Base-by-base conservation (phyloP, 2,329 filamentous ascomycete species). In the Onygenales sp. region DNA sequence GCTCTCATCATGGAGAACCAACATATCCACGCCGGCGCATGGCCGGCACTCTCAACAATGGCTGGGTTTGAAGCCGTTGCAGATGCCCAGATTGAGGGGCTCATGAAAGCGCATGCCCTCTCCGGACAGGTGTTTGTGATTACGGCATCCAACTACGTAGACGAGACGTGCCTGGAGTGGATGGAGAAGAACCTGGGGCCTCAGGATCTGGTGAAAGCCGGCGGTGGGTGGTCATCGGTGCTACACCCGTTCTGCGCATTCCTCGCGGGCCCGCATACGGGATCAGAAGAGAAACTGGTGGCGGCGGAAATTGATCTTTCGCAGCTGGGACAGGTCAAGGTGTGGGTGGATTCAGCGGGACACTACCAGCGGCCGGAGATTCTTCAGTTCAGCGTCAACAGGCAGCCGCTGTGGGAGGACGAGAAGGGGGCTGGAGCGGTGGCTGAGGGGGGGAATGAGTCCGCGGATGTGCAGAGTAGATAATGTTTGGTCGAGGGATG, bases 81-180 rank as follows among this genome's bases (percentile, higher is more conserved):
- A 2, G 66, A 72, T 55, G 62, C 62, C n/a, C 71, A 75, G 59
- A 75, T 76, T 51, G 73, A 76, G 62, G 72, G 69, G 4, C 56
- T 75, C 37, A 75, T 74, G 72, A 75, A 74, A 61, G 61, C 63
- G 4, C 73, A 75, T 54, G 72, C 74, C 2, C 54, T 75, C 27
- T 74, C 71, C 1, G 72, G 67, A 11, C 73, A 76, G 54, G 68
- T 70, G 2, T 76, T 74, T 51, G 73, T 74, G 21, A 60, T 75
- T 33, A 65, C 64, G 1, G 72, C 72, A 2, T 67, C 66, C 6
- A 72, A 71, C 51, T 74, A 73, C 33, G 68, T 76, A 2, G 72
- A 75, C 37, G 62, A 71, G 10, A 61, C 56, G 2, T 74, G 72
- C 40, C 59, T 75, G 11, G 57, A 65, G 11, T 76, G 72, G 66